These are phyloP conservation scores for Eimeria necatrix DNA, from an alignment of 169 alveolate species.

Conservation along the genomic window DNA sequence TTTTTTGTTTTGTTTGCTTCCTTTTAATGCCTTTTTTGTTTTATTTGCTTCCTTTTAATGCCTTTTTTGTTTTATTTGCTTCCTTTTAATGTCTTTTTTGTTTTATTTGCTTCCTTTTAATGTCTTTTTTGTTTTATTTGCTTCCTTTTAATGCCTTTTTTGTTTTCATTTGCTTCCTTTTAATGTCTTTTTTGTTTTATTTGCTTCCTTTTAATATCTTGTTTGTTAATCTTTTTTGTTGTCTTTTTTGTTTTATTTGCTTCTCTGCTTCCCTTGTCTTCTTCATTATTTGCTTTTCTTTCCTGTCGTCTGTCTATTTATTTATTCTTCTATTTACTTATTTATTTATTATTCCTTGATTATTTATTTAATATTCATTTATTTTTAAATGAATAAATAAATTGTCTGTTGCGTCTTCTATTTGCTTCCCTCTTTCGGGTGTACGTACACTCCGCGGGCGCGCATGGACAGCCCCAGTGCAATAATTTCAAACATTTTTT, in stretches of 20 bases:
- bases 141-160: not conserved
- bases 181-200: not conserved
- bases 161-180: not conserved
- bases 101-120: not conserved
- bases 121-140: not conserved
- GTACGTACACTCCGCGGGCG: too few relatives aligned
- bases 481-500: too few relatives aligned
- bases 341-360: not conserved
- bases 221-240: not conserved
- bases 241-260: not conserved
- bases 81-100: not conserved
- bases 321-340: not conserved
- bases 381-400: too few relatives aligned
- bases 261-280: not conserved
- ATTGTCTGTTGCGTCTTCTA: not conserved
- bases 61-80: not conserved
- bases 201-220: not conserved
- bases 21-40: not conserved
- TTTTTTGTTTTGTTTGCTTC: too few relatives aligned
- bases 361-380: too few relatives aligned
- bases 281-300: not conserved
- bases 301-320: not conserved
- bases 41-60: not conserved
- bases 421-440: not conserved
- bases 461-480: too few relatives aligned